Conservation (phyloP, 805 yeast species). For the Saturnispora ahearnii region DNA sequence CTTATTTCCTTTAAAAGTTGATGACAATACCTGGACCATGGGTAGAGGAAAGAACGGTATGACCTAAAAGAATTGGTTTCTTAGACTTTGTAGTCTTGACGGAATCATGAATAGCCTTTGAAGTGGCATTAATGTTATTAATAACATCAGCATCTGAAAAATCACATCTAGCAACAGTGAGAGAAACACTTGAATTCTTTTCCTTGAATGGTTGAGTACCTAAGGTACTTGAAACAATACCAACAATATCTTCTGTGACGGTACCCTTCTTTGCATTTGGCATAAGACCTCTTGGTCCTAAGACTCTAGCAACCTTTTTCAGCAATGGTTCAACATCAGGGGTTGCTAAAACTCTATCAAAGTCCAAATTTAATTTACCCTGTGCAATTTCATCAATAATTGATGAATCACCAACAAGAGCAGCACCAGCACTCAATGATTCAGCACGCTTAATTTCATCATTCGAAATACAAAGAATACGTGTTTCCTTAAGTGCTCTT, state of each 20-base stretch:
- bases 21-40: constrained; percentile 76
- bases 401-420: constrained; percentile 63
- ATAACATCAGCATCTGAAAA: constrained; percentile 72
- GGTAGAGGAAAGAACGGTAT: constrained; percentile 58
- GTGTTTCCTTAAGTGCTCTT: constrained; percentile 55
- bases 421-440: constrained; percentile 53
- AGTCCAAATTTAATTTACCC: constrained; percentile 44
- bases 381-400: constrained; percentile 52
- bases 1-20: constrained; percentile 28
- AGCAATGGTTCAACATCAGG: constrained; percentile 66
- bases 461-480: constrained; percentile 60
- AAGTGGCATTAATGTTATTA: constrained; percentile 59
- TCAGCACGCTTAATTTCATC: constrained; percentile 42
- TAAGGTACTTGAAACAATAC: constrained; percentile 42
- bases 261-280: constrained; percentile 84
- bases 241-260: constrained; percentile 56
- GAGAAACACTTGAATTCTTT: constrained; percentile 45
- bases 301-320: constrained; percentile 58
- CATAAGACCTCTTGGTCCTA: constrained; percentile 87
- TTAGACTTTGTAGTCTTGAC: constrained; percentile 50
- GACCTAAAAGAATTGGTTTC: constrained; percentile 63
- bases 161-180: constrained; percentile 70
- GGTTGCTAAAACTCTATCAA: constrained; percentile 76
- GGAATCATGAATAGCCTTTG: constrained; percentile 48
- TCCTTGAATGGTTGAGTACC: constrained; percentile 79